These are phyloP conservation scores for Globisporangium lucens DNA, from an alignment of 352 stramenopile genomes.

Conservation along the genomic window DNA sequence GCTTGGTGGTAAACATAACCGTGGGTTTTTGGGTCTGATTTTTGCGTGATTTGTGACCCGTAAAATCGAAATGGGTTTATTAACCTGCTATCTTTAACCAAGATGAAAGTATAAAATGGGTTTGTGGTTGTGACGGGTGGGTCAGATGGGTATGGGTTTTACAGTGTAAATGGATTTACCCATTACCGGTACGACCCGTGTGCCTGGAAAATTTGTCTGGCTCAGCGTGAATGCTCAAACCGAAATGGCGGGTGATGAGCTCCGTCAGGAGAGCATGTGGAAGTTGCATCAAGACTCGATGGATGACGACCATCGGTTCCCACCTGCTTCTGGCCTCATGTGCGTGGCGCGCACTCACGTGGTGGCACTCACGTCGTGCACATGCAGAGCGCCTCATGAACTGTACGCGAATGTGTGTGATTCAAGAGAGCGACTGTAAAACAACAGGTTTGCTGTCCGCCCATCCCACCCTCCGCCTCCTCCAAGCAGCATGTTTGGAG, in stretches of 20 bases:
- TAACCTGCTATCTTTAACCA: background rate
- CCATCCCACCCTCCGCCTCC: background rate
- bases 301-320: background rate
- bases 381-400: background rate
- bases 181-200: background rate
- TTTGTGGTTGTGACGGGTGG: background rate
- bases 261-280: conserved; percentile 3
- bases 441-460: background rate
- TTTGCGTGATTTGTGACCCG: background rate
- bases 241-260: background rate
- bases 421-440: background rate
- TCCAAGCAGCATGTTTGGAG: background rate
- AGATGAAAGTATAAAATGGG: background rate
- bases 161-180: background rate
- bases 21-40: background rate
- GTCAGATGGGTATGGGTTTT: conserved; percentile 1
- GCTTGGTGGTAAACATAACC: conserved; percentile 1
- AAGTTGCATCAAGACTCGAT: conserved; percentile 9
- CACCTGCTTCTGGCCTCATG: background rate
- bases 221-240: conserved; percentile 20
- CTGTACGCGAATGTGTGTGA: too few species aligned
- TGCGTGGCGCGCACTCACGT: background rate
- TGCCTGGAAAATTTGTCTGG: conserved; percentile 18
- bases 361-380: background rate
- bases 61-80: background rate